Percentiles rank a stretch among this genome's conserved stretches.
These are phyloP conservation scores for Blastobotrys niveus DNA, from an alignment of 1,139 yeast genomes.

Conservation along the genomic window DNA sequence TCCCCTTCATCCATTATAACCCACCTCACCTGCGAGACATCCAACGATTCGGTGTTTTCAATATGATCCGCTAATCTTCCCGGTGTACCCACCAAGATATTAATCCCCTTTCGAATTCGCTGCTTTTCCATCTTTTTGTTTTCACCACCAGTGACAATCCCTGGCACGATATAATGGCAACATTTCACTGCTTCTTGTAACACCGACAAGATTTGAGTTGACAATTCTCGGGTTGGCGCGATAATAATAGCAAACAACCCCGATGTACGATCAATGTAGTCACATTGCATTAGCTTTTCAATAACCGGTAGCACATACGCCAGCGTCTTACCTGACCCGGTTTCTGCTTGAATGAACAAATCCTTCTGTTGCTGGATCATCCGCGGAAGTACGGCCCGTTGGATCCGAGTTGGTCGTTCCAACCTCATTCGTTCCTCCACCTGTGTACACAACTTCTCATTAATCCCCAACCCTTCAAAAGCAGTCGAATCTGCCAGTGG, in stretches of 20 bases:
- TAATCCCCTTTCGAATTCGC: conserved; percentile 80
- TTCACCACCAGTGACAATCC: conserved; percentile 92
- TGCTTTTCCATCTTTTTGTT: conserved; percentile 92
- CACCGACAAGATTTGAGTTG: conserved; percentile 84
- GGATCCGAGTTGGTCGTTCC: conserved; percentile 77
- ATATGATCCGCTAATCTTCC: conserved; percentile 90
- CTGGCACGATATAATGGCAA: conserved; percentile 82
- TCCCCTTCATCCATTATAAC: conserved; percentile 94
- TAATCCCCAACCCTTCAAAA: conserved; percentile 68
- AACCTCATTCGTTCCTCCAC: conserved; percentile 55
- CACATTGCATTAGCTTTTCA: conserved; percentile 55
- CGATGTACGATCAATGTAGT: conserved; percentile 55
- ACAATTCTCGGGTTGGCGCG: conserved; percentile 92
- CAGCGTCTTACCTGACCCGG: conserved; percentile 92
- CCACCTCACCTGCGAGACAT: conserved; percentile 70
- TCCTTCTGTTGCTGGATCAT: conserved; percentile 51
- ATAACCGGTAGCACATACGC: conserved; percentile 83
- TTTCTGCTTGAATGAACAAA: conserved; percentile 85
- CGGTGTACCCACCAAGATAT: conserved; percentile 85
- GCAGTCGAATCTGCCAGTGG: conserved; percentile 64
- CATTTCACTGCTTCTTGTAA: conserved; percentile 59
- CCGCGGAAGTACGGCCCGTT: conserved; percentile 73
- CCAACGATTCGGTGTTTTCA: conserved; percentile 73
- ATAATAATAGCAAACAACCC: conserved; percentile 85
- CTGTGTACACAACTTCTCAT: conserved; percentile 48